phyloP scores from a whole-genome alignment of 306 rosid genomes.

The Carpinus fangiana region DNA sequence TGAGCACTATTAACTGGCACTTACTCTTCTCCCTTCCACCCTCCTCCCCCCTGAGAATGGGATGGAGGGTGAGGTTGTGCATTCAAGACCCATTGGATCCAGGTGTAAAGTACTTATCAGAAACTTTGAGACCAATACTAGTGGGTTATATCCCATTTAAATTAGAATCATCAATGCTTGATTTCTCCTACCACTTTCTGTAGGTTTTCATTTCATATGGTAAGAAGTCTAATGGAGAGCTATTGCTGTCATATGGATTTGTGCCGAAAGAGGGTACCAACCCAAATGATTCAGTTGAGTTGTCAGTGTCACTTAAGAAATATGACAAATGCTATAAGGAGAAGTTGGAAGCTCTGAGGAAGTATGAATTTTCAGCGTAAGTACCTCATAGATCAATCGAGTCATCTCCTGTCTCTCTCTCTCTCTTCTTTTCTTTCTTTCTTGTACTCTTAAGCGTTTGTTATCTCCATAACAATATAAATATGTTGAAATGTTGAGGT shows the following conservation, averaged over 20 bases:
- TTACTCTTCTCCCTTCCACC: not conserved
- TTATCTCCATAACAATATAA: not conserved
- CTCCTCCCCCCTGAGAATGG: not conserved
- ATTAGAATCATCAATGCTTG: conserved; percentile 19
- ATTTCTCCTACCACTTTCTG: conserved; percentile 32
- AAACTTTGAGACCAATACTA: not conserved
- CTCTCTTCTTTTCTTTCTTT: not conserved
- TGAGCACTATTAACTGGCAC: not conserved
- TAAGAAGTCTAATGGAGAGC: conserved; percentile 92
- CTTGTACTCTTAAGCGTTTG: not conserved
- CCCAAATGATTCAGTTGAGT: conserved; percentile 87
- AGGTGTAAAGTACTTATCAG: not conserved
- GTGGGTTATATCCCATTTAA: not conserved
- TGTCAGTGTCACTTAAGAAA: conserved; percentile 67
- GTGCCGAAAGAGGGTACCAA: conserved; percentile 91
- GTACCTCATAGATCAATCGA: conserved; percentile 25
- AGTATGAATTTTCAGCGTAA: conserved; percentile 70
- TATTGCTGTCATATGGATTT: conserved; percentile 88
- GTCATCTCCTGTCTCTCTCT: not conserved
- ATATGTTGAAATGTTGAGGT: not conserved
- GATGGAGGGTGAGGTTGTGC: not conserved
- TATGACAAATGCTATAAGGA: conserved; percentile 70
- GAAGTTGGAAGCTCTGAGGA: conserved; percentile 68
- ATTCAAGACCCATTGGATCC: not conserved
- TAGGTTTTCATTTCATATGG: conserved; percentile 97